Conservation (phyloP, 257 asterid genomes). For the Ligustrum vulgare region DNA sequence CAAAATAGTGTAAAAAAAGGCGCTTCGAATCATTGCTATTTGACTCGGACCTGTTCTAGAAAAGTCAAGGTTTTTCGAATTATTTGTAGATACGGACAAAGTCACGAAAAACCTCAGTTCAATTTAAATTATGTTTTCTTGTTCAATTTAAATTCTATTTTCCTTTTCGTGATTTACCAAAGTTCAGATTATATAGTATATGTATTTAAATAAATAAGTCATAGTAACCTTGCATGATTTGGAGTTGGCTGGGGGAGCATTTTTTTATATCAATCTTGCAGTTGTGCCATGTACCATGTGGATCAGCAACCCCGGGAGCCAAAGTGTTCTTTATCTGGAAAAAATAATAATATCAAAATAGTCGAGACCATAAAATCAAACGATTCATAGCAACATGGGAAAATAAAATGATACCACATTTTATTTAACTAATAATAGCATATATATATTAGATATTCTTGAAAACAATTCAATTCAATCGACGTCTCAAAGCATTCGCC, state of each 20-base stretch:
- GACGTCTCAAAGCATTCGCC: too few species aligned
- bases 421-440: too few species aligned
- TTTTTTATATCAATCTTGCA: constrained; percentile 62
- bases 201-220: not conserved
- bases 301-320: constrained; percentile 80
- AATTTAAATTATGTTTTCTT: not conserved
- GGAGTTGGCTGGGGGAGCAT: constrained; percentile 63
- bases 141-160: not conserved
- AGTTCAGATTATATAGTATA: not conserved
- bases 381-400: not conserved
- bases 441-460: too few species aligned
- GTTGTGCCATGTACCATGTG: constrained; percentile 64
- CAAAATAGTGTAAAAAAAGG: too few species aligned
- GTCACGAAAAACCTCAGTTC: not conserved
- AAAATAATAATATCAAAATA: not conserved
- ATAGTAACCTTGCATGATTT: constrained; percentile 59
- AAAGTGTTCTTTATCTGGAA: constrained; percentile 67
- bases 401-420: too few species aligned
- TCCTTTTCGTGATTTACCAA: not conserved
- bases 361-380: not conserved
- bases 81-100: too few species aligned
- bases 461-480: too few species aligned
- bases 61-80: too few species aligned
- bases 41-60: too few species aligned
- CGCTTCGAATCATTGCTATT: too few species aligned